These are phyloP conservation scores for Babesia caballi DNA, from an alignment of 169 alveolate genomes.

Conservation along the genomic window DNA sequence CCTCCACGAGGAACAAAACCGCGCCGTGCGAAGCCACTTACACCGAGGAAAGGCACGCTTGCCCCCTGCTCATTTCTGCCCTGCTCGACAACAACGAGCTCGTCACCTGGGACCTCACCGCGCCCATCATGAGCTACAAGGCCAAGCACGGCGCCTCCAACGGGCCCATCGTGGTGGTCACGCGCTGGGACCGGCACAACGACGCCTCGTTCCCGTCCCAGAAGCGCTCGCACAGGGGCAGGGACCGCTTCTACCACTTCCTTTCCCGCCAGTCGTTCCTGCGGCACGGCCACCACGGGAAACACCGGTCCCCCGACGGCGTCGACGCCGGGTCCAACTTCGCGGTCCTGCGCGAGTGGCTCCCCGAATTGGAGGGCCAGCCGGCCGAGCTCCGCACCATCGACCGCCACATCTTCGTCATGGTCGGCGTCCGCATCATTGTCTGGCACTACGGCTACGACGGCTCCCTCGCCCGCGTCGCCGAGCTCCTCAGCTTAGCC, in stretches of 20 bases:
- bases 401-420: slow-evolving; percentile 38
- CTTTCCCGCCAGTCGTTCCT: background rate
- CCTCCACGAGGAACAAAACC: background rate
- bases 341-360: slow-evolving; percentile 41
- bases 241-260: background rate
- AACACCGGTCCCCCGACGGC: background rate
- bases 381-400: slow-evolving; percentile 10
- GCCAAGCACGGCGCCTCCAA: slow-evolving; percentile 10
- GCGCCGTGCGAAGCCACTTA: background rate
- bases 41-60: background rate
- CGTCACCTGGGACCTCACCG: slow-evolving; percentile 60
- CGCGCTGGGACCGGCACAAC: slow-evolving; percentile 46
- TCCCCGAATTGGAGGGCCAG: slow-evolving; percentile 37
- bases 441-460: slow-evolving; percentile 57
- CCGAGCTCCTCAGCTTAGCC: slow-evolving; percentile 44
- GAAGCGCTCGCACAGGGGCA: background rate
- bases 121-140: slow-evolving; percentile 34
- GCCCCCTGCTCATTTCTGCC: slow-evolving; percentile 28
- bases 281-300: background rate
- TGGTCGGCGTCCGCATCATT: slow-evolving; percentile 34
- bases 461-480: slow-evolving; percentile 39
- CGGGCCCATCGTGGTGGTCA: slow-evolving; percentile 46
- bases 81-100: slow-evolving; percentile 52
- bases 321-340: background rate
- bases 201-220: background rate